phyloP scores from a whole-genome alignment of 768 basidiomycete species.

The Pleurotus pulmonarius region DNA sequence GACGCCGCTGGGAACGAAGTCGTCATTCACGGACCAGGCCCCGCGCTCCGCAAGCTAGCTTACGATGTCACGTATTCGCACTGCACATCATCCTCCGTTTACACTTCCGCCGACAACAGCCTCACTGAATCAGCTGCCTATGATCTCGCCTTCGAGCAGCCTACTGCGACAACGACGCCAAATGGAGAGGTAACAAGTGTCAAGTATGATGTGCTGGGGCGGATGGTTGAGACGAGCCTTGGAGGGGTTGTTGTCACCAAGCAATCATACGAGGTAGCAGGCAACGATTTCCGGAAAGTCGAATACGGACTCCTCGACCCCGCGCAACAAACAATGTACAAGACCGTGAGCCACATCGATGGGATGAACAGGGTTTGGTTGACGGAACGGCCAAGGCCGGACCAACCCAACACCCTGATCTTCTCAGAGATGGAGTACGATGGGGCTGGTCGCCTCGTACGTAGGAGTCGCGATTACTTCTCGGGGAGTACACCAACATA shows the following conservation, averaged over 20 bases:
- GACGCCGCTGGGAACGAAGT: slow-evolving; percentile 5
- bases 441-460: not conserved
- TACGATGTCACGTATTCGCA: slow-evolving; percentile 1
- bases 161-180: not conserved
- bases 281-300: not conserved
- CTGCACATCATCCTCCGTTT: not conserved
- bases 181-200: slow-evolving; percentile 3
- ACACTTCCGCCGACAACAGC: not conserved
- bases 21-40: not conserved
- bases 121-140: not conserved
- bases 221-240: not conserved
- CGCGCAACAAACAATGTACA: not conserved
- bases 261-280: not conserved
- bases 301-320: slow-evolving; percentile 1
- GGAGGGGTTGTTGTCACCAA: not conserved
- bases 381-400: not conserved
- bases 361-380: not conserved
- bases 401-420: not conserved
- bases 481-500: not conserved
- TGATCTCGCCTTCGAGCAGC: not conserved
- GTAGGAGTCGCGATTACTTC: slow-evolving; percentile 1
- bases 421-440: slow-evolving; percentile 2
- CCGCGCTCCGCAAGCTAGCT: not conserved
- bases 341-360: slow-evolving; percentile 3
- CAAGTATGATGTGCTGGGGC: not conserved